phyloP scores from a whole-genome alignment of 2,329 filamentous ascomycete genomes.

The Pezizomycotina sp. region DNA sequence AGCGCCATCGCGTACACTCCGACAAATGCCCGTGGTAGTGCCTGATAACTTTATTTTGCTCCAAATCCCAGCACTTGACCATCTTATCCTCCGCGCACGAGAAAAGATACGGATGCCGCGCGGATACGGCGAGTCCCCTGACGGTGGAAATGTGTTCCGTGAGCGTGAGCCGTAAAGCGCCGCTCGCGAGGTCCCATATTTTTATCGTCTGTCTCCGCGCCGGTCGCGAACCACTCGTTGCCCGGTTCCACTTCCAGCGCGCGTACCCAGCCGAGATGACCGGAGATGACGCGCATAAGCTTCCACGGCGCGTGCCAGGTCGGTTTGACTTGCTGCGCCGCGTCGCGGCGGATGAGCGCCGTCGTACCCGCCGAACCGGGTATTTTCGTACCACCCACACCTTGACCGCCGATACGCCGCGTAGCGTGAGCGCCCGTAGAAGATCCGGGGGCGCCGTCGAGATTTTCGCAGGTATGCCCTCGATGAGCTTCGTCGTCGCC shows the following conservation, averaged over 20 bases:
- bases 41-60: conserved; percentile 97
- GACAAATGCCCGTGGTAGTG: conserved; percentile 96
- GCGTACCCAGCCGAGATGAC: conserved; percentile 89
- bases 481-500: conserved; percentile 49
- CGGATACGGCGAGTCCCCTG: conserved; percentile 77
- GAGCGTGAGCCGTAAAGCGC: conserved; percentile 65
- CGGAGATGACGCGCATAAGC: conserved; percentile 91
- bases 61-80: conserved; percentile 99
- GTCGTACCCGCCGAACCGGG: conserved; percentile 9
- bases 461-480: conserved; percentile 39
- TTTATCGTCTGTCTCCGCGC: conserved; percentile 95
- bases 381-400: conserved; percentile 20
- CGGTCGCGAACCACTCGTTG: conserved; percentile 95
- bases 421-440: conserved; percentile 42
- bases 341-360: conserved; percentile 21
- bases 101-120: conserved; percentile 89
- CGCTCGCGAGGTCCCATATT: conserved; percentile 90
- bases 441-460: conserved; percentile 30
- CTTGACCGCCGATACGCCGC: conserved; percentile 30
- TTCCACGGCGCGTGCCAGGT: conserved; percentile 99
- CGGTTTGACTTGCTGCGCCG: conserved; percentile 54
- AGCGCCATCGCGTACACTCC: conserved; percentile 85
- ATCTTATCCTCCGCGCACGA: conserved; percentile 98
- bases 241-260: conserved; percentile 80
- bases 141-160: conserved; percentile 93